Evolutionary conservation across 441 rosid genomes (phyloP).

Genomic region (Cnidoscolus chayamansa): DNA sequence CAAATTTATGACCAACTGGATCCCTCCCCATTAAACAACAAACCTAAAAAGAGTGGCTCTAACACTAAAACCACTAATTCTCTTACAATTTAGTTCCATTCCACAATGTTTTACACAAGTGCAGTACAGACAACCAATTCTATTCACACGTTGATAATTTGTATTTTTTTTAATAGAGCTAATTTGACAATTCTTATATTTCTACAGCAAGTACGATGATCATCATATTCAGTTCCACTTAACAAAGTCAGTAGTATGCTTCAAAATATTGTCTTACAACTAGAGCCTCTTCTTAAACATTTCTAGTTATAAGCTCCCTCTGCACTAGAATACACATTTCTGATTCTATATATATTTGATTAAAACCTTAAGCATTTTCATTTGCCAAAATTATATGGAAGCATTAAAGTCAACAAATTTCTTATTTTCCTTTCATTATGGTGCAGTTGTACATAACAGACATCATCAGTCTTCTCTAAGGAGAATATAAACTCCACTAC

Average conservation of each 20-base stretch:
- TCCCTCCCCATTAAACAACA: not conserved
- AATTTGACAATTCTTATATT: constrained; percentile 5
- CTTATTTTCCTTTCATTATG: not conserved
- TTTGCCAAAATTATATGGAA: not conserved
- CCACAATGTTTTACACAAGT: not conserved
- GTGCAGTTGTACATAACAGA: not conserved
- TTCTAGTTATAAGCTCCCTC: not conserved
- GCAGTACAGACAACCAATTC: not conserved
- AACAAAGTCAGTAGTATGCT: not conserved
- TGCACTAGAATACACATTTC: not conserved
- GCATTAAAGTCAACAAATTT: not conserved
- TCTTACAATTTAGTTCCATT: not conserved
- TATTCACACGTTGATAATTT: not conserved
- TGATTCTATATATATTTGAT: not conserved
- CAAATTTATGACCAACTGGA: not conserved
- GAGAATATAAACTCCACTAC: not conserved
- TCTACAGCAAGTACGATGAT: not conserved
- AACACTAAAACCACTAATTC: no score
- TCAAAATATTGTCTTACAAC: not conserved
- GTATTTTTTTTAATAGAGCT: not conserved
- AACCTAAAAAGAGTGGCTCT: not conserved
- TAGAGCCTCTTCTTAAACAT: not conserved
- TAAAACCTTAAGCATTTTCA: not conserved
- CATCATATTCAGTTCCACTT: not conserved
- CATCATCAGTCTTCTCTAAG: not conserved